These are phyloP conservation scores for Carex arenaria DNA, from an alignment of 202 grass and related monocot species.

Conservation along the genomic window DNA sequence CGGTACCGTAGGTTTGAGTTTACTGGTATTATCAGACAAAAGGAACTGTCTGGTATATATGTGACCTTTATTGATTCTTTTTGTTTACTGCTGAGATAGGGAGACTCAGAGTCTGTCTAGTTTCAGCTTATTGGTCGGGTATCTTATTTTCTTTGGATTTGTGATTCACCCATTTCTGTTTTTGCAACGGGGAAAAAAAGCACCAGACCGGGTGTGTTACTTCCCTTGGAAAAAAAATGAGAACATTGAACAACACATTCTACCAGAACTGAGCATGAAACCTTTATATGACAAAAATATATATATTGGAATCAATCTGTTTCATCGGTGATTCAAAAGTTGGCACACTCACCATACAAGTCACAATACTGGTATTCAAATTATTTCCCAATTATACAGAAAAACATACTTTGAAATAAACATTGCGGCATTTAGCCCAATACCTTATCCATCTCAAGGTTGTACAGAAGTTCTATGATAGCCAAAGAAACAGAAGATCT, in stretches of 20 bases:
- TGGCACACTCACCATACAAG: background rate
- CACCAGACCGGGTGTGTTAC: background rate
- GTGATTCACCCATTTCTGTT: background rate
- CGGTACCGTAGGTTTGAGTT: no score
- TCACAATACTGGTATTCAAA: background rate
- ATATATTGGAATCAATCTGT: background rate
- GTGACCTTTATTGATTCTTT: background rate
- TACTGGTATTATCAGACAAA: background rate
- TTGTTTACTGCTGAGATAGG: background rate
- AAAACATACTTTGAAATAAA: conserved; percentile 88
- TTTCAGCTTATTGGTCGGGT: background rate
- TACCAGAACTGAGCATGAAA: background rate
- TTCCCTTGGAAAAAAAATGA: background rate
- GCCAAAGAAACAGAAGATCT: conserved; percentile 25
- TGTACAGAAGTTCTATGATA: conserved; percentile 77
- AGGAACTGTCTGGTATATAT: background rate
- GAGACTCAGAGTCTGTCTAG: background rate
- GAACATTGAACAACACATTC: background rate
- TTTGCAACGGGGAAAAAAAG: background rate
- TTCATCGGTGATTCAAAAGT: background rate
- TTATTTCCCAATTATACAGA: background rate
- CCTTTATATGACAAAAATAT: background rate
- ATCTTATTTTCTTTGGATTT: background rate
- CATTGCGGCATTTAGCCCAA: conserved; percentile 82
- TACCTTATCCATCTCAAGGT: conserved; percentile 88